These are phyloP conservation scores for Phaeotremella skinneri DNA, from an alignment of 768 basidiomycete species.

Conservation along the genomic window DNA sequence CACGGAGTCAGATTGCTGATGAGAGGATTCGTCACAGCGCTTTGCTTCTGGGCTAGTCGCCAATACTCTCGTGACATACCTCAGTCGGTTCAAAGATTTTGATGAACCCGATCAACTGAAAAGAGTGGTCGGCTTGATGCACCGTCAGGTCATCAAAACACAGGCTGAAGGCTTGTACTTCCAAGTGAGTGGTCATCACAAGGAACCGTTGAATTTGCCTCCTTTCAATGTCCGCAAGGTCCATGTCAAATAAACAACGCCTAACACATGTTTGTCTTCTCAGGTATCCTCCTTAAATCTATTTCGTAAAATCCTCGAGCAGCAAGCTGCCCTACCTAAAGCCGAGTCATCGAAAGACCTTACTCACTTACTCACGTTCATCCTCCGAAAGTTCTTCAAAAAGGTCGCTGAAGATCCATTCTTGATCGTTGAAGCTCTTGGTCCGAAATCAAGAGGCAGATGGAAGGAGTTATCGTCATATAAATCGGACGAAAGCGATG, in stretches of 20 bases:
- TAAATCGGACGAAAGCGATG: slow-evolving; percentile 39
- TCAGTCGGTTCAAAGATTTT: slow-evolving; percentile 81
- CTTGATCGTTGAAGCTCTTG: slow-evolving; percentile 77
- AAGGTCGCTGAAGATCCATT: slow-evolving; percentile 77
- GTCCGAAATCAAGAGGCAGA: slow-evolving; percentile 34
- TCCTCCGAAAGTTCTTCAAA: slow-evolving; percentile 93
- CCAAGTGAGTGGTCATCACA: slow-evolving; percentile 61
- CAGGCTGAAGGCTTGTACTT: slow-evolving; percentile 95
- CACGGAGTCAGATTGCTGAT: background rate
- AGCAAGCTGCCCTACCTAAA: slow-evolving; percentile 68
- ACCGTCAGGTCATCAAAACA: slow-evolving; percentile 82
- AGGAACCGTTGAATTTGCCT: slow-evolving; percentile 15
- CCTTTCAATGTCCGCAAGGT: background rate
- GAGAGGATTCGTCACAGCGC: slow-evolving; percentile 59
- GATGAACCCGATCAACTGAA: slow-evolving; percentile 74
- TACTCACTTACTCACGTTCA: slow-evolving; percentile 73
- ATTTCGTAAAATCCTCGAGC: slow-evolving; percentile 81
- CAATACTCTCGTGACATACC: slow-evolving; percentile 75
- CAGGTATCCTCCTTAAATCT: slow-evolving; percentile 86
- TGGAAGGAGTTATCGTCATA: slow-evolving; percentile 42
- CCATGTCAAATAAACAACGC: slow-evolving; percentile 1
- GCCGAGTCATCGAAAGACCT: slow-evolving; percentile 81
- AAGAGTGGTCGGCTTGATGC: slow-evolving; percentile 80
- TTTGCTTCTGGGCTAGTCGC: slow-evolving; percentile 85
- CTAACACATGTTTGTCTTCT: background rate